phyloP scores from a whole-genome alignment of 2,329 filamentous ascomycete species.

The Atkinsonella hypoxylon region DNA sequence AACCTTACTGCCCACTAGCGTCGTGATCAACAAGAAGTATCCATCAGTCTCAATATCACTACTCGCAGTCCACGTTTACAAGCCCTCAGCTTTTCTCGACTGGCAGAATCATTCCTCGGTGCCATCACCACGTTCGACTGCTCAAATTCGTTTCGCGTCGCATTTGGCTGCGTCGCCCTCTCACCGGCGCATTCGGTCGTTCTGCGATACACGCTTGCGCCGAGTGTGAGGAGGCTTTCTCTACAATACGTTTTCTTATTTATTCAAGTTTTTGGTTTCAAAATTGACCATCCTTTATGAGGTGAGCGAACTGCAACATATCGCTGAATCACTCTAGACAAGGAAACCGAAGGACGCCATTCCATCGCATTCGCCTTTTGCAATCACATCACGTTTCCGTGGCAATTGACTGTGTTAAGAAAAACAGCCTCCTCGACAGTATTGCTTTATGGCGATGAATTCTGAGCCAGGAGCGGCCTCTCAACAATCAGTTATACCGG shows the following conservation, averaged over 20 bases:
- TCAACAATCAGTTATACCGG: slow-evolving; percentile 12
- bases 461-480: slow-evolving; percentile 11
- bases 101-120: too few relatives aligned
- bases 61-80: not conserved
- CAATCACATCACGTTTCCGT: not conserved
- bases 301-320: not conserved
- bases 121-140: not conserved
- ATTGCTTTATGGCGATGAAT: slow-evolving; percentile 19
- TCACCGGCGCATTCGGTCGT: slow-evolving; percentile 4
- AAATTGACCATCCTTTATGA: not conserved
- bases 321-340: not conserved
- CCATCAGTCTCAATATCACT: not conserved
- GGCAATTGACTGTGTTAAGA: not conserved
- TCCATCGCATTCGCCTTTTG: not conserved
- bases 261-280: not conserved
- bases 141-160: not conserved
- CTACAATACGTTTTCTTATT: not conserved
- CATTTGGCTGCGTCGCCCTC: not conserved
- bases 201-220: not conserved
- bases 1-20: not conserved
- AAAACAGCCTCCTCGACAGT: not conserved
- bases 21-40: not conserved
- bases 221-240: not conserved
- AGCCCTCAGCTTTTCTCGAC: not conserved
- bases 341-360: not conserved